Evolutionary conservation across 345 rosid species (phyloP).

Genomic region (Ceriops decandra): DNA sequence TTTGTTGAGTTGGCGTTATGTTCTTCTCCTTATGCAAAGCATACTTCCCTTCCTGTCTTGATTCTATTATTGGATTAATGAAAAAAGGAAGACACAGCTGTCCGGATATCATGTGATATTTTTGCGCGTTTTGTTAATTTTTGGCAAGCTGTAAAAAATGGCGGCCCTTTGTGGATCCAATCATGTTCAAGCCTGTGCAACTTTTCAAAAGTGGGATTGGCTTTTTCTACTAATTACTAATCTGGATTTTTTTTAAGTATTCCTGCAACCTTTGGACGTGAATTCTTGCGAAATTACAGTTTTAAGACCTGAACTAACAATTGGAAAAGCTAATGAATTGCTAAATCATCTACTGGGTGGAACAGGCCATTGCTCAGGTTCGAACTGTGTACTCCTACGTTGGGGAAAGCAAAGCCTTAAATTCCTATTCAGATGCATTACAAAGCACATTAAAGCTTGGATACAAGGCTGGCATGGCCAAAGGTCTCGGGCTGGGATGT

Average conservation of each 20-base stretch:
- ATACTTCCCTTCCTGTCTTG: conserved; percentile 4
- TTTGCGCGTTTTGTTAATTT: conserved; percentile 14
- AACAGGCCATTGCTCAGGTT: conserved; percentile 92
- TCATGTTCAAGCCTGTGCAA: conserved; percentile 25
- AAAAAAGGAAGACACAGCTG: conserved; percentile 21
- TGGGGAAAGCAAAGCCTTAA: conserved; percentile 94
- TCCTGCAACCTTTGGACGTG: neutral
- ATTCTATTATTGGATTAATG: conserved; percentile 11
- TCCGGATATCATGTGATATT: conserved; percentile 16
- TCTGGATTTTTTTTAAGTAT: neutral
- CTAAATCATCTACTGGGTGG: neutral
- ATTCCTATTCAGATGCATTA: conserved; percentile 83
- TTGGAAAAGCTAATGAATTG: too few species aligned
- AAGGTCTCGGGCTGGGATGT: conserved; percentile 98
- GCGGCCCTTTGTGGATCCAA: conserved; percentile 12
- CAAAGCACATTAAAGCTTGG: conserved; percentile 91
- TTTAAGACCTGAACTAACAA: too few species aligned
- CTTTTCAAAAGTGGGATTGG: conserved; percentile 9
- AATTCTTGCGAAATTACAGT: conserved; percentile 6
- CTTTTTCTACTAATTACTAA: conserved; percentile 13
- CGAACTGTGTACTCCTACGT: conserved; percentile 91
- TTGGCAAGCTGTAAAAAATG: conserved; percentile 12
- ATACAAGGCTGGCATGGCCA: conserved; percentile 98
- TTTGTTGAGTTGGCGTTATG: neutral
- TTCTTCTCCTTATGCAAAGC: neutral